phyloP scores from a whole-genome alignment of 495 filamentous ascomycete genomes.

The Bacidia gigantensis region DNA sequence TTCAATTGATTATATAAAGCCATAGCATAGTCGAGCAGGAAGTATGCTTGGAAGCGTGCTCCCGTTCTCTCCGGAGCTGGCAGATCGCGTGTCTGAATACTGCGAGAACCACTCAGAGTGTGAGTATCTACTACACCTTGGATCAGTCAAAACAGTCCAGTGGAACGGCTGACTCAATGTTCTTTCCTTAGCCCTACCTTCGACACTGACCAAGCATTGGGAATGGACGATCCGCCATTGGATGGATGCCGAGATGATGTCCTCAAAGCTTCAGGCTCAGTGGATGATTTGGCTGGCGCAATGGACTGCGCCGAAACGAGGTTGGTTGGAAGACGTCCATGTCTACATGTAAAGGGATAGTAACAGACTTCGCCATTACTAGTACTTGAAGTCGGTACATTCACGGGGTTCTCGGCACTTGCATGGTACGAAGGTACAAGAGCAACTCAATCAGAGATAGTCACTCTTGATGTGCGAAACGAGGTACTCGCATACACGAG shows the following conservation, averaged over 20 bases:
- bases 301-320: slow-evolving; percentile 6
- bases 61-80: slow-evolving; percentile 2
- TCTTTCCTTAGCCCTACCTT: background rate
- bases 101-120: slow-evolving; percentile 3
- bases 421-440: slow-evolving; percentile 23
- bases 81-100: background rate
- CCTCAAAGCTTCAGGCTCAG: slow-evolving; percentile 4
- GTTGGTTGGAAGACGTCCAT: background rate
- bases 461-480: slow-evolving; percentile 18
- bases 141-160: background rate
- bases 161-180: background rate
- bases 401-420: slow-evolving; percentile 25
- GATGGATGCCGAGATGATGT: slow-evolving; percentile 5
- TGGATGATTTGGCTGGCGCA: slow-evolving; percentile 7
- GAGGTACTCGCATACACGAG: slow-evolving; percentile 15
- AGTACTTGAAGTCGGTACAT: slow-evolving; percentile 27
- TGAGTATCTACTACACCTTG: background rate
- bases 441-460: slow-evolving; percentile 12
- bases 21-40: too few relatives aligned
- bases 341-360: background rate
- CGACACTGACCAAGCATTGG: background rate
- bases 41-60: slow-evolving; percentile 3
- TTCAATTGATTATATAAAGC: too few relatives aligned
- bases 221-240: background rate
- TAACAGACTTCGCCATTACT: background rate